phyloP scores from a whole-genome alignment of 495 filamentous ascomycete species.

The Terfezia claveryi region DNA sequence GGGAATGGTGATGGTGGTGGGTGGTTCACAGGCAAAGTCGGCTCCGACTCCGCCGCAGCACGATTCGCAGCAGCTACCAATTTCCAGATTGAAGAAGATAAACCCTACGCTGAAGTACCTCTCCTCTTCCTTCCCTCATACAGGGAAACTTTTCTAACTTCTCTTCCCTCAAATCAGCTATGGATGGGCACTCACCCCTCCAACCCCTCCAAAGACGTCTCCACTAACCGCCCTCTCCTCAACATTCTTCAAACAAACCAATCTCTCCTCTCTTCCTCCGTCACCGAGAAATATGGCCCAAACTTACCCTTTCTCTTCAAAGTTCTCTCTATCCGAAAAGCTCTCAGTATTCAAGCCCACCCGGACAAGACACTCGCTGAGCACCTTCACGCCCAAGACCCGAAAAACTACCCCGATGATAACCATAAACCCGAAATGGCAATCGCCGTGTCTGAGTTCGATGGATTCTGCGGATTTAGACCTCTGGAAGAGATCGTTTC shows the following conservation, averaged over 20 bases:
- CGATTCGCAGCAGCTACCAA: conserved; percentile 55
- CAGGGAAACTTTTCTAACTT: neutral
- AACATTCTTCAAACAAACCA: conserved; percentile 80
- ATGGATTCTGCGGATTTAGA: conserved; percentile 87
- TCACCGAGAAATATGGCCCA: conserved; percentile 47
- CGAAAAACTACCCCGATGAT: conserved; percentile 94
- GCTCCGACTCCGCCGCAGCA: conserved; percentile 54
- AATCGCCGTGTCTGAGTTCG: conserved; percentile 87
- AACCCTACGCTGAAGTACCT: conserved; percentile 69
- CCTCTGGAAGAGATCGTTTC: conserved; percentile 67
- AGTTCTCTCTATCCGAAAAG: conserved; percentile 81
- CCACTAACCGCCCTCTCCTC: conserved; percentile 66
- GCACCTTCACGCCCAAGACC: conserved; percentile 59
- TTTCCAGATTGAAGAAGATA: conserved; percentile 57
- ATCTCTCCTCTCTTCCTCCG: conserved; percentile 46
- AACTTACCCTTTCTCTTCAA: conserved; percentile 96
- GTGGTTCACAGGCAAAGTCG: conserved; percentile 40
- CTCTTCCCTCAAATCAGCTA: conserved; percentile 29
- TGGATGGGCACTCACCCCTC: conserved; percentile 99
- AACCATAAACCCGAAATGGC: conserved; percentile 99
- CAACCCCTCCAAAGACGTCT: conserved; percentile 72
- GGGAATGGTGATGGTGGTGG: too few relatives aligned
- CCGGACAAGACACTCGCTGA: conserved; percentile 96
- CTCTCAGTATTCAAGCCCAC: conserved; percentile 89
- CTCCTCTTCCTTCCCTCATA: neutral